A percentile compares a stretch with the other conserved stretches of the same genome.
phyloP scores from a whole-genome alignment of 1,284 basidiomycete species.

The Boletus sp. region DNA sequence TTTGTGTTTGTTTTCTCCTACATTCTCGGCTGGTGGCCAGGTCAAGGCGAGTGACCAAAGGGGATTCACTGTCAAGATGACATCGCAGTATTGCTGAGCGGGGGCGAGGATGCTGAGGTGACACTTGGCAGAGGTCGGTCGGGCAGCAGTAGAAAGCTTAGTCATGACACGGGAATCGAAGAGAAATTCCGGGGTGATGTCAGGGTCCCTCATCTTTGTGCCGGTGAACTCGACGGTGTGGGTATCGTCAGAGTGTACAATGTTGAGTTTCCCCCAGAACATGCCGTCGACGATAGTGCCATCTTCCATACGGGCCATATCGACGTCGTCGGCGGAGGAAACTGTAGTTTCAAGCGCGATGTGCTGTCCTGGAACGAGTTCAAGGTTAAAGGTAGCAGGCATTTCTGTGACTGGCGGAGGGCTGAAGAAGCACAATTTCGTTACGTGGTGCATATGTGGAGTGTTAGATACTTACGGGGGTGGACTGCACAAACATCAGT shows the following conservation, averaged over 20 bases:
- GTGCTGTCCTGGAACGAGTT: slow-evolving; percentile 67
- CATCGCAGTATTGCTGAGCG: slow-evolving; percentile 68
- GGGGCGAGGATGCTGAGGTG: slow-evolving; percentile 69
- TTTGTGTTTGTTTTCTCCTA: slow-evolving; percentile 68
- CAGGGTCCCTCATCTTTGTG: slow-evolving; percentile 58
- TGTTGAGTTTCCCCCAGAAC: slow-evolving; percentile 81
- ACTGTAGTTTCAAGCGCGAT: slow-evolving; percentile 74
- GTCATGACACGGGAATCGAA: slow-evolving; percentile 71
- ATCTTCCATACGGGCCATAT: slow-evolving; percentile 84
- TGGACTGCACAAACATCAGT: slow-evolving; percentile 39
- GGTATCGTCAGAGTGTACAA: slow-evolving; percentile 68
- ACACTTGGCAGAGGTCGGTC: slow-evolving; percentile 69
- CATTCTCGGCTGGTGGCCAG: slow-evolving; percentile 69
- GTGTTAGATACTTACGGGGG: slow-evolving; percentile 58
- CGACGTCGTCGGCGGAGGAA: slow-evolving; percentile 68
- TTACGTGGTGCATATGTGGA: background rate
- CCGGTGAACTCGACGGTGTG: slow-evolving; percentile 79
- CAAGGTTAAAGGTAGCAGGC: slow-evolving; percentile 76
- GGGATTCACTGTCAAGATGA: slow-evolving; percentile 61
- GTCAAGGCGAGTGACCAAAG: slow-evolving; percentile 68
- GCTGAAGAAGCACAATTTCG: slow-evolving; percentile 35
- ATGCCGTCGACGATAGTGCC: slow-evolving; percentile 75
- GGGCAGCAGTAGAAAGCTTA: slow-evolving; percentile 66
- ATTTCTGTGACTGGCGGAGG: slow-evolving; percentile 81
- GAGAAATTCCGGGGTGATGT: slow-evolving; percentile 61